Evolutionary conservation across 2,329 filamentous ascomycete species (phyloP).

Genomic region (Colletotrichum tofieldiae): DNA sequence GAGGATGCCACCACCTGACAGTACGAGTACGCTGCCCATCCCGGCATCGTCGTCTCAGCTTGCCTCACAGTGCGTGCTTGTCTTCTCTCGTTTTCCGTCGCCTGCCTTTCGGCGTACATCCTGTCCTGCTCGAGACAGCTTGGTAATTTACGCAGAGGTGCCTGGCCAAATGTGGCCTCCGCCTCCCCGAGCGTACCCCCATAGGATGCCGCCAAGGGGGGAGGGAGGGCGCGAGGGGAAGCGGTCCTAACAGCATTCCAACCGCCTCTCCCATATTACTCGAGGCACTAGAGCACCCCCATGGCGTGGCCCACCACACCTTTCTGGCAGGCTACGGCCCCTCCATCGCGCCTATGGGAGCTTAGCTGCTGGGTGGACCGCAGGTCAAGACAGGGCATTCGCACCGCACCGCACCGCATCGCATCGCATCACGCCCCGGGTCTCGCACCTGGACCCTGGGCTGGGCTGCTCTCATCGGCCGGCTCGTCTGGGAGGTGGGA

Average conservation of each 20-base stretch:
- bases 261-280: constrained; percentile 31
- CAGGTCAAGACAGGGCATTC: constrained; percentile 15
- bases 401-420: constrained; percentile 35
- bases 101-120: neutral
- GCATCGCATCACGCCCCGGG: constrained; percentile 28
- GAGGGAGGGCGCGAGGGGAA: constrained; percentile 7
- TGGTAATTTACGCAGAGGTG: constrained; percentile 11
- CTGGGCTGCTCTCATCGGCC: constrained; percentile 10
- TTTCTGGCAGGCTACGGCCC: constrained; percentile 9
- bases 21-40: neutral
- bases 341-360: constrained; percentile 24
- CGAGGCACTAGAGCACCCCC: constrained; percentile 10
- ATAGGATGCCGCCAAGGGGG: constrained; percentile 4
- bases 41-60: neutral
- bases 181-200: constrained; percentile 25
- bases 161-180: constrained; percentile 19
- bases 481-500: constrained; percentile 22
- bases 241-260: constrained; percentile 20
- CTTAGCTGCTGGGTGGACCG: constrained; percentile 21
- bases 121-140: neutral
- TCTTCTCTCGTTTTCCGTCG: neutral
- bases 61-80: neutral
- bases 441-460: constrained; percentile 20
- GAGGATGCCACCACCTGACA: neutral
- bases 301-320: constrained; percentile 38